A percentile compares a stretch with the other conserved stretches of the same genome.
Evolutionary conservation across 495 filamentous ascomycete species (phyloP).

Genomic region (Xylaria grammica): DNA sequence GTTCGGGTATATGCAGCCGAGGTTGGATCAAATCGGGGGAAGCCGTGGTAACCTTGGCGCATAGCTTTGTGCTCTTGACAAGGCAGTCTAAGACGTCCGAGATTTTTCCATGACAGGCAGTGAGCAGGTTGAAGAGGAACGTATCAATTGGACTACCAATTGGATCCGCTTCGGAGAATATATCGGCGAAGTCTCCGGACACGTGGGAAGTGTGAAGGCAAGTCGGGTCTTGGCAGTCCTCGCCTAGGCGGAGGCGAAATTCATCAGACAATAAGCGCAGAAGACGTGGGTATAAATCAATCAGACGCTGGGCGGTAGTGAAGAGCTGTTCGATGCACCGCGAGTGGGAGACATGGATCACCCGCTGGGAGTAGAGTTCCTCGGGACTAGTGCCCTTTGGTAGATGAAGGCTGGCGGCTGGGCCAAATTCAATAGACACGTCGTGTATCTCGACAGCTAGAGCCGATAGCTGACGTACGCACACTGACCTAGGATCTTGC

Average conservation of each 20-base stretch:
- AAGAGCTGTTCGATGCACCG: constrained; percentile 33
- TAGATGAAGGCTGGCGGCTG: constrained; percentile 23
- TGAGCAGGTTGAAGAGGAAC: constrained; percentile 38
- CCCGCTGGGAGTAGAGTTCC: constrained; percentile 23
- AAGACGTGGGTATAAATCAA: constrained; percentile 37
- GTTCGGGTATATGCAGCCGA: constrained; percentile 31
- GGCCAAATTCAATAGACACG: constrained; percentile 18
- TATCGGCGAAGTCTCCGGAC: constrained; percentile 18
- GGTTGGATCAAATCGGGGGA: constrained; percentile 26
- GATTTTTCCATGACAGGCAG: constrained; percentile 40
- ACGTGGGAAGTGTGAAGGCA: constrained; percentile 28
- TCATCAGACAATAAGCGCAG: constrained; percentile 27
- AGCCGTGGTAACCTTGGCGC: constrained; percentile 28
- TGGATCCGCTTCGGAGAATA: constrained; percentile 18
- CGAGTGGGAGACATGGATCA: constrained; percentile 13
- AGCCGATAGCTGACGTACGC: constrained; percentile 26
- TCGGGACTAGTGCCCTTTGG: constrained; percentile 19
- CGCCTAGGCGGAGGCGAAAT: constrained; percentile 11
- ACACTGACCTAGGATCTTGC: constrained; percentile 27
- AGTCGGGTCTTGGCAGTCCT: constrained; percentile 25
- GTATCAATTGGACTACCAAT: constrained; percentile 31
- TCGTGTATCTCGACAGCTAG: constrained; percentile 32
- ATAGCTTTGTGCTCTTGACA: constrained; percentile 33
- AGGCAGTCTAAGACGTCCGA: constrained; percentile 35
- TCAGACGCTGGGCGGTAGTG: constrained; percentile 36